Percentiles rank a stretch among this genome's conserved stretches.
phyloP scores from a whole-genome alignment of 2,329 filamentous ascomycete genomes.

The Diplocarpon rosae region DNA sequence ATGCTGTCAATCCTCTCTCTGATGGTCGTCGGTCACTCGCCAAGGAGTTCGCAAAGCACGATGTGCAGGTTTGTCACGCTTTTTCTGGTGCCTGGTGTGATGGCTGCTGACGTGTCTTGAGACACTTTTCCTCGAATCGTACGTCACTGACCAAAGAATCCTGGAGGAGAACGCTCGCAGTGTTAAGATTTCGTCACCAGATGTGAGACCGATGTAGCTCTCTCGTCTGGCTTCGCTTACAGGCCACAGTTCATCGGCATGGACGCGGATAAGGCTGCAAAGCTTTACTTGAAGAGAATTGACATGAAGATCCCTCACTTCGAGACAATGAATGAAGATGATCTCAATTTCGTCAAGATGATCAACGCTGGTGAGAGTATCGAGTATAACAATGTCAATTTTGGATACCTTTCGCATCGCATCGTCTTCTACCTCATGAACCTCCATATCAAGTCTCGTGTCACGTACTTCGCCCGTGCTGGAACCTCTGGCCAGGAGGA shows the following conservation, averaged over 20 bases:
- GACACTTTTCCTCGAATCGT: conserved; percentile 95
- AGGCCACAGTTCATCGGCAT: conserved; percentile 68
- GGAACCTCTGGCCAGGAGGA: conserved; percentile 82
- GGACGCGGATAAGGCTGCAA: conserved; percentile 84
- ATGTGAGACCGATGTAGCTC: conserved; percentile 42
- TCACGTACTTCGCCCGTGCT: conserved; percentile 85
- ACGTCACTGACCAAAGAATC: conserved; percentile 84
- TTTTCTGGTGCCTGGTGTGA: neutral
- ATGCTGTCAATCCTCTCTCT: conserved; percentile 88
- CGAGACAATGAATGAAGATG: conserved; percentile 88
- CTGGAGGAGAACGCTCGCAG: conserved; percentile 93
- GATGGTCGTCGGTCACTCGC: conserved; percentile 72
- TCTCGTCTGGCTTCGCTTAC: conserved; percentile 9
- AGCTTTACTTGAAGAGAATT: conserved; percentile 83
- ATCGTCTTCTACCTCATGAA: conserved; percentile 99
- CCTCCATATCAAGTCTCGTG: conserved; percentile 87
- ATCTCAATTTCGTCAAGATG: conserved; percentile 98
- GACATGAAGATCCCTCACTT: conserved; percentile 89
- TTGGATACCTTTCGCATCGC: conserved; percentile 90
- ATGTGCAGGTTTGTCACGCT: conserved; percentile 58
- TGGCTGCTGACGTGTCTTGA: conserved; percentile 29
- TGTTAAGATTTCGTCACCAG: conserved; percentile 95
- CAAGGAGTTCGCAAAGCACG: conserved; percentile 95
- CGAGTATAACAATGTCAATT: conserved; percentile 92
- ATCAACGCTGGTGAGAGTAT: conserved; percentile 92